Base-by-base conservation (phyloP, 495 filamentous ascomycete species). In the Talaromyces ruber region DNA sequence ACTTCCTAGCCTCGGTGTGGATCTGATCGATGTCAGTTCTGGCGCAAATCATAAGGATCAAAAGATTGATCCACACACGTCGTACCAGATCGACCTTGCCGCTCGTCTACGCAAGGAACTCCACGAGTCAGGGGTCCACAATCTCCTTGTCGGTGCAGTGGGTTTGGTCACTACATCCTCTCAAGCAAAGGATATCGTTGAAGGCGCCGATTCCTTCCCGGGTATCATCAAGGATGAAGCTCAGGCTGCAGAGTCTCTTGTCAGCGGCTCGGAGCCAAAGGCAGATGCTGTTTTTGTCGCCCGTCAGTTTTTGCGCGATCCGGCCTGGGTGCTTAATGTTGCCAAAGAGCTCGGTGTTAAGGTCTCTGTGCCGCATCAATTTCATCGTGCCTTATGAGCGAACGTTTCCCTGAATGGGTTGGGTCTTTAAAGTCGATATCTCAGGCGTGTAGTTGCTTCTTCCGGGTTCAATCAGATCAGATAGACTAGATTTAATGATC, bases 11-110 rank as follows among this genome's bases (percentile, higher is more conserved):
- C 71, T 82, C 2, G 89, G 86, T 4, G 78, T 95, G 25, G 91
- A 93, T 72, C 70, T 93, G 3, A 72, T 93, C 16, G 91, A 95
- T 71, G 85, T 92, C 52, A 87, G 82, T 62, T 85, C 86, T 0
- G 88, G 81, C 4, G 91, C 88, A 14, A 86, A 87, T 64, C 83
- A 85, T 71, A 72, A 76, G 32, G 67, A 71, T 16, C 86, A 89
- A 71, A 75, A 81, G 62, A 80, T 93, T 61, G 59, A 73, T n/a
- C 66, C 71, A 12, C 65, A 80, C 64, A 74, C 82, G 12, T 74
- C 78, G 55, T 90, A 85, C 70, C 89, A 92, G 73, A 71, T 84
- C 60, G 79, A 82, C 43, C 75, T 91, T 34, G 88, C 89, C 1
- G 82, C 73, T 1, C 70, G 74, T 63, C 79, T 91, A 61, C 79